phyloP scores from a whole-genome alignment of 805 yeast species.

The Yarrowia osloensis region DNA sequence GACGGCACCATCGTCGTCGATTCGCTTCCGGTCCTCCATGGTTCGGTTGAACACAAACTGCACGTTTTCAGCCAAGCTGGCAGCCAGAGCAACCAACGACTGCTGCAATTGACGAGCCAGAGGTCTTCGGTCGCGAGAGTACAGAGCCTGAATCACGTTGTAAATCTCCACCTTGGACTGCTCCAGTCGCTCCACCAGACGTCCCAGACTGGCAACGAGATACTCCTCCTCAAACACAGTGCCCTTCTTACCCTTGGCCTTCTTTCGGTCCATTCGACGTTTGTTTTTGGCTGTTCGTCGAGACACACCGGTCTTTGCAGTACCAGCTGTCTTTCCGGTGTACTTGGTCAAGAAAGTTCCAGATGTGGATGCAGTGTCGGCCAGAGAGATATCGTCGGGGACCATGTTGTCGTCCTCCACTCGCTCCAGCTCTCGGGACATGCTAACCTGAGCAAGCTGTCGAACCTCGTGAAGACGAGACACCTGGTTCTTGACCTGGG shows the following conservation, averaged over 20 bases:
- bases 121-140: conserved; percentile 69
- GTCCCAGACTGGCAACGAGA: conserved; percentile 80
- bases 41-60: conserved; percentile 78
- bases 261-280: conserved; percentile 92
- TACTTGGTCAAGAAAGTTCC: conserved; percentile 93
- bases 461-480: conserved; percentile 82
- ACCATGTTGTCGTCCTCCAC: conserved; percentile 72
- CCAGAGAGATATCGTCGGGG: conserved; percentile 92
- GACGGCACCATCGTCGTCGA: conserved; percentile 84
- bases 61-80: conserved; percentile 58
- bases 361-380: conserved; percentile 91
- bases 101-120: conserved; percentile 83
- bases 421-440: conserved; percentile 69
- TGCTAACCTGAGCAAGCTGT: conserved; percentile 78
- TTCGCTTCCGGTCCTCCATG: conserved; percentile 83
- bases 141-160: conserved; percentile 69
- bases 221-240: conserved; percentile 97
- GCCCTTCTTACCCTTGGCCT: conserved; percentile 96
- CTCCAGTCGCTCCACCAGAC: conserved; percentile 79
- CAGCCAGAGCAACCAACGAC: conserved; percentile 59
- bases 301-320: conserved; percentile 95
- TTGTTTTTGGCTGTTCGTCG: conserved; percentile 88
- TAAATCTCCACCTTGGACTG: conserved; percentile 74
- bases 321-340: conserved; percentile 93
- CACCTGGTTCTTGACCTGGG: conserved; percentile 81